Base-by-base conservation (phyloP, 2,329 filamentous ascomycete genomes). In the Aureobasidium sp. region DNA sequence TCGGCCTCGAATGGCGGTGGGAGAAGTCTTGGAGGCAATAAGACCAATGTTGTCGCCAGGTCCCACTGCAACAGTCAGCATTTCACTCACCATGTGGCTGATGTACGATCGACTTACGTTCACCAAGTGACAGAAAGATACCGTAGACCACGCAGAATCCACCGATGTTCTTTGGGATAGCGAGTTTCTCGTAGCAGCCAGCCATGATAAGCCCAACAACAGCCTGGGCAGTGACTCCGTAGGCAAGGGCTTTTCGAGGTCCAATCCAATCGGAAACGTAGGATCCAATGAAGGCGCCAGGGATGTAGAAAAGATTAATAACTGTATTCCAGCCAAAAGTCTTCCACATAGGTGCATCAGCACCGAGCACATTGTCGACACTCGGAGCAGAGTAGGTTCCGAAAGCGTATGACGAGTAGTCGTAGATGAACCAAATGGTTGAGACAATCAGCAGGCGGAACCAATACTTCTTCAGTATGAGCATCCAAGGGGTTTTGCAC, bases 131-230 rank as follows among this genome's bases (percentile, higher is more conserved):
- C 20, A 93, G 81, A 79, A 95, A 95, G 69, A 95, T 84, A 18
- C 86, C 92, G 71, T 93, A 94, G 5, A 94, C 88, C 7, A 93
- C 90, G 1, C 91, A 89, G 69, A 95, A 95, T 0, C 84, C 91
- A 9, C 84, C 92, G 4, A 94, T 88, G 65, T 92, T 88, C 68
- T 84, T 74, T 0, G 88, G 81, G 58, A 88, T 85, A 0, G 89
- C 88, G 23, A 97, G 86, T 60, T 84, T 84, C 15, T 81, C 77
- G 78, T 96, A 97, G 68, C 88, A 88, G 13, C 90, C 93, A 0
- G 93, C 91, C 93, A 97, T 96, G 79, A 94, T 89, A 78, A 94
- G 96, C 1, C 94, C 94, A 11, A 97, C 87, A 7, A 93, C 74
- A 4, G 90, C 91, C 75, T 97, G 94, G 1, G 88, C 74, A 3